Base-by-base conservation (phyloP, 768 basidiomycete species). In the Plicaturopsis crispa region DNA sequence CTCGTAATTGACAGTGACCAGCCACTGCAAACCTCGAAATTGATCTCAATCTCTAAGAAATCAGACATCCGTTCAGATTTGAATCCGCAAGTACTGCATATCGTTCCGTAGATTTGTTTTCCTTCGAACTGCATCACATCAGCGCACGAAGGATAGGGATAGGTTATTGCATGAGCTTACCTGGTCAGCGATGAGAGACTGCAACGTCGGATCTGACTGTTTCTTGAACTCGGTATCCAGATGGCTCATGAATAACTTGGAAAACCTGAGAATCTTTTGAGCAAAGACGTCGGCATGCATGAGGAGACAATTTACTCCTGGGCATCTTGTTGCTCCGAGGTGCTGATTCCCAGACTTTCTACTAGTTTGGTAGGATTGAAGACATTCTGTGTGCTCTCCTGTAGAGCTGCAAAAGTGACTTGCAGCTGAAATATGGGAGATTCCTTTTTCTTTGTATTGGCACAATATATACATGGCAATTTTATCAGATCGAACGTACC, bases 91-190 rank as follows among this genome's bases (percentile, higher is more conserved):
- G 61, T 63, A 40, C 74, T 57, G 52, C 94, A 98, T 12, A 72
- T 67, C 0, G 89, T 97, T 4, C 77, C 78, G 50, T 93, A 93
- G 6, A 82, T 69, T 53, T 84, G 72, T 41, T 73, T 75, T 6
- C 94, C 94, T 67, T 93, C 82, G 55, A 96, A 97, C 88, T 94
- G 50, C 16, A 24, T n/a, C n/a, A n/a, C n/a, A n/a, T n/a, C n/a
- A n/a, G n/a, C n/a, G n/a, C n/a, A n/a, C n/a, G n/a, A n/a, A n/a
- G n/a, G n/a, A n/a, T n/a, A n/a, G n/a, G n/a, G n/a, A n/a, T n/a
- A n/a, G n/a, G n/a, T n/a, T n/a, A n/a, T n/a, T n/a, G 17, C 6
- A 12, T 16, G 26, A 20, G 28, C 16, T 21, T 50, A 81, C 88
- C 64, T 91, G 85, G 48, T 82, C 71, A 4, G 76, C 69, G 40